These are phyloP conservation scores for Penicillium psychrofluorescens DNA, from an alignment of 495 filamentous ascomycete genomes.

Conservation along the genomic window DNA sequence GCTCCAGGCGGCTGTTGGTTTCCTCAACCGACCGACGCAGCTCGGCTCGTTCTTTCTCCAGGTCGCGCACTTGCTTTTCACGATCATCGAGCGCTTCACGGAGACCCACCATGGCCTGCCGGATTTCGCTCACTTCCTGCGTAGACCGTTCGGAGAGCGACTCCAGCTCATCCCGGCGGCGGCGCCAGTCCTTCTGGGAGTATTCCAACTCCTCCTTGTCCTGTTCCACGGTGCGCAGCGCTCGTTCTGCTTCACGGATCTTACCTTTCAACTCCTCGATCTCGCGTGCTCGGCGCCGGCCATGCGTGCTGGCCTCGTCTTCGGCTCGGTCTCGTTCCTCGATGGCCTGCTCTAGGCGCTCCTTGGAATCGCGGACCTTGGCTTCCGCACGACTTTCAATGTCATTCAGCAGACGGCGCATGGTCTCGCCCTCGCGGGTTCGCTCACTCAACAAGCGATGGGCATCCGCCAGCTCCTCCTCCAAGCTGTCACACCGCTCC, in stretches of 20 bases:
- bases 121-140: slow-evolving; percentile 66
- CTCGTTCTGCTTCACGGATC: slow-evolving; percentile 72
- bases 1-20: slow-evolving; percentile 66
- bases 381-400: slow-evolving; percentile 75
- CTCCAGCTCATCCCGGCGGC: slow-evolving; percentile 68
- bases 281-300: slow-evolving; percentile 69
- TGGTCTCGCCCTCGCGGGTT: slow-evolving; percentile 91
- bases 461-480: slow-evolving; percentile 86
- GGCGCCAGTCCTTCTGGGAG: slow-evolving; percentile 65
- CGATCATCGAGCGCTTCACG: slow-evolving; percentile 77
- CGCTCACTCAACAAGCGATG: slow-evolving; percentile 84
- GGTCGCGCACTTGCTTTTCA: slow-evolving; percentile 72
- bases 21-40: slow-evolving; percentile 72
- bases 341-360: slow-evolving; percentile 77
- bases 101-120: slow-evolving; percentile 69
- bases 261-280: slow-evolving; percentile 76
- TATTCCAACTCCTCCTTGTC: slow-evolving; percentile 65
- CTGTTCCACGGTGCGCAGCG: slow-evolving; percentile 58
- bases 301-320: slow-evolving; percentile 75
- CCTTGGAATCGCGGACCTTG: slow-evolving; percentile 80
- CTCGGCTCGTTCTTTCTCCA: slow-evolving; percentile 74
- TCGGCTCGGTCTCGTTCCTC: slow-evolving; percentile 91
- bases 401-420: slow-evolving; percentile 82
- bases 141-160: slow-evolving; percentile 55
- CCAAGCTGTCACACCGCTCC: slow-evolving; percentile 74